Evolutionary conservation across 805 yeast species (phyloP), one percentile per base, ranked within the genome.

Genomic region (Brettanomyces anomalus): DNA sequence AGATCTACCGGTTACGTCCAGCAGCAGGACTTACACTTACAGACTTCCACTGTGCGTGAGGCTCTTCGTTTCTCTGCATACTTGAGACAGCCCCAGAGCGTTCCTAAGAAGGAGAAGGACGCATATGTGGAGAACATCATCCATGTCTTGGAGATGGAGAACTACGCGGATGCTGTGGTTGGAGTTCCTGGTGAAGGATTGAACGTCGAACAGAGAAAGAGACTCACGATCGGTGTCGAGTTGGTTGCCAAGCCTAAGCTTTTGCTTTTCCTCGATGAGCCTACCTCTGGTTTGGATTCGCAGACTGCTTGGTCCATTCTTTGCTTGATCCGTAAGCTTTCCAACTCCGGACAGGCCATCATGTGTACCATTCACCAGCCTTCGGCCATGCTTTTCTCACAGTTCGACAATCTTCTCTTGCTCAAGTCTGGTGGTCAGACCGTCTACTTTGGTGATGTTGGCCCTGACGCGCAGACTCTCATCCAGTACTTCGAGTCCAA

Each of bases 301-400:
- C 72, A 70, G 50, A 70, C 79, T 38, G 79, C 81, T 8, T 68
- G 77, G 75, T 70, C 79, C 8, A 67, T 76, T 49, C 65, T 71
- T 45, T 64, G 70, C 47, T 66, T 75, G 56, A 67, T 70, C 56
- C 67, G 70, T 48, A 66, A 63, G 47, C 65, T 68, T 50, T 74
- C 70, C 6, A 65, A 67, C 48, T 62, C 67, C 44, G 77, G 77
- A 24, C 76, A 71, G 52, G 73, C 76, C 16, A 66, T 76, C 47
- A 62, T 76, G 50, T 74, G 79, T 63, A 82, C 93, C 18, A 83
- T 83, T 50, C 89, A 82, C 61, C 93, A 83, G 62, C 93, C 93
- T 52, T 82, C 90, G 4, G 87, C 90, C 39, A 68, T 79, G 45
- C 68, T 84, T 52, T 70, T 83, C 64, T 71, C 79, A 54, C 83